Conservation (phyloP, 805 yeast genomes). For the Danielozyma ontarioensis region DNA sequence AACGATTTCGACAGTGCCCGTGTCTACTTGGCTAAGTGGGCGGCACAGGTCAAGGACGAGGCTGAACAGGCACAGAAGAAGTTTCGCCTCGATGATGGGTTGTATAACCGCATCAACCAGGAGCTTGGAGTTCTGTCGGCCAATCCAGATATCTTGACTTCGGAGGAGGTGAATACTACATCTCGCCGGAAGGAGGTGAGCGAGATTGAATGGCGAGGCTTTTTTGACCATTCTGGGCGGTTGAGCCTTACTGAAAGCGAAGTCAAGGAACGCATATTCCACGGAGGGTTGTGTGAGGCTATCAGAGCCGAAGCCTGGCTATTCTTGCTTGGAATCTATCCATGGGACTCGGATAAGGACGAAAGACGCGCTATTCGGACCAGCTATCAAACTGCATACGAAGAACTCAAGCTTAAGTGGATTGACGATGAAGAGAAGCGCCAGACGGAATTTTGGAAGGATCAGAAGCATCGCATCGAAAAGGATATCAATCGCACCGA, state of each 20-base stretch:
- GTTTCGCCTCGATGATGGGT: conserved; percentile 52
- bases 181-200: conserved; percentile 67
- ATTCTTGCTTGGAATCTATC: conserved; percentile 74
- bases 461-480: conserved; percentile 84
- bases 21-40: conserved; percentile 94
- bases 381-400: conserved; percentile 57
- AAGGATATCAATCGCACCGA: conserved; percentile 93
- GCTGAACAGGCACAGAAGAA: conserved; percentile 59
- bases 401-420: conserved; percentile 70
- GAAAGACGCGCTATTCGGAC: conserved; percentile 60
- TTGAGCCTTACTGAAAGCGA: conserved; percentile 70
- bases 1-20: conserved; percentile 92
- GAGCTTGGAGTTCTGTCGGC: conserved; percentile 48
- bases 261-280: conserved; percentile 78
- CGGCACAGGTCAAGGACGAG: conserved; percentile 86
- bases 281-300: conserved; percentile 68
- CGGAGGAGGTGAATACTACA: conserved; percentile 53
- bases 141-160: conserved; percentile 46
- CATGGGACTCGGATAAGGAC: conserved; percentile 76
- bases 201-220: conserved; percentile 73
- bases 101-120: conserved; percentile 49
- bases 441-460: conserved; percentile 68
- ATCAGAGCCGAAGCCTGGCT: conserved; percentile 80
- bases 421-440: conserved; percentile 46
- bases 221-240: conserved; percentile 77